A percentile compares a stretch with the other conserved stretches of the same genome.
phyloP scores from a whole-genome alignment of 371 early-diverging fungal species.

The Apophysomyces trapeziformis region DNA sequence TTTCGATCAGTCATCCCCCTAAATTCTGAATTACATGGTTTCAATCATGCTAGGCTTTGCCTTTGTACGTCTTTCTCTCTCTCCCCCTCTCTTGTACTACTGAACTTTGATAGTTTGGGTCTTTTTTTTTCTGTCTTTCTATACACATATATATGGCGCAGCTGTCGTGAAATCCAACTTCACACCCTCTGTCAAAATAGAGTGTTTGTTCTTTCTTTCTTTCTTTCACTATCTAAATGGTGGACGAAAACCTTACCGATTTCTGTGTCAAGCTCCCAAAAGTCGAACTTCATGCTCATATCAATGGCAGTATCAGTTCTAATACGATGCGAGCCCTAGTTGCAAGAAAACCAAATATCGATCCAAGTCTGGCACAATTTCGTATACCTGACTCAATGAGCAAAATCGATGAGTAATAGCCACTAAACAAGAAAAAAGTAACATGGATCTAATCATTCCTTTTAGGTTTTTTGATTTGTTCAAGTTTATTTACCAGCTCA shows the following conservation, averaged over 20 bases:
- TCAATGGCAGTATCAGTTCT: conserved; percentile 62
- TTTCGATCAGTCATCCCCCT: too few relatives aligned
- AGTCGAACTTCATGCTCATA: conserved; percentile 67
- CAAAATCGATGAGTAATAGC: conserved; percentile 34
- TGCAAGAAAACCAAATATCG: conserved; percentile 40
- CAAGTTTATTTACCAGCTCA: conserved; percentile 59
- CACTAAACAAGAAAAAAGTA: not conserved
- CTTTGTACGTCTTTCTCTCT: too few relatives aligned
- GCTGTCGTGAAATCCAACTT: too few relatives aligned
- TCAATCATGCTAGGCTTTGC: too few relatives aligned
- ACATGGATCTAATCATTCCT: not conserved
- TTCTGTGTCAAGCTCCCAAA: conserved; percentile 57
- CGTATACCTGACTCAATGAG: conserved; percentile 39
- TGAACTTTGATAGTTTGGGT: too few relatives aligned
- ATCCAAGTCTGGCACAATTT: conserved; percentile 44
- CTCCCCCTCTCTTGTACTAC: too few relatives aligned
- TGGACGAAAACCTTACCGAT: conserved; percentile 15
- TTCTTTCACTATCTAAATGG: not conserved
- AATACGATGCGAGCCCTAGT: conserved; percentile 49
- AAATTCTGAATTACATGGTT: too few relatives aligned
- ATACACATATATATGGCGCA: too few relatives aligned
- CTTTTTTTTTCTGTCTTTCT: too few relatives aligned
- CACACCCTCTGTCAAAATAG: too few relatives aligned
- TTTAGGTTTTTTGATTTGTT: conserved; percentile 63
- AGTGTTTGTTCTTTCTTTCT: conserved; percentile 7